Conservation (phyloP, 1,284 basidiomycete species). For the Violaceomyces palustris region DNA sequence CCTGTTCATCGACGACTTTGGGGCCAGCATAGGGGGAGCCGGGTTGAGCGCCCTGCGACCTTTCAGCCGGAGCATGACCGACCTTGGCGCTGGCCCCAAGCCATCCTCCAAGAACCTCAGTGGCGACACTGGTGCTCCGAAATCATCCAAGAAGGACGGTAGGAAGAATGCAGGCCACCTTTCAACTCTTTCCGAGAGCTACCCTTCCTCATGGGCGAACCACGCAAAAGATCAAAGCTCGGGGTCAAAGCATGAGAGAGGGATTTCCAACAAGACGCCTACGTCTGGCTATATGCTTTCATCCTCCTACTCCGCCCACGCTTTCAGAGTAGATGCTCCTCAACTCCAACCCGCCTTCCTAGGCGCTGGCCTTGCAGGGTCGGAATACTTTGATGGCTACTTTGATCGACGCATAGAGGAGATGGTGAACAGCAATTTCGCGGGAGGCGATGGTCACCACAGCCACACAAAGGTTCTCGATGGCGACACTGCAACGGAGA, state of each 20-base stretch:
- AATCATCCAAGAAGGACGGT: not conserved
- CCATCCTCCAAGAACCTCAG: not conserved
- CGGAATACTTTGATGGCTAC: too few relatives aligned
- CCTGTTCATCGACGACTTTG: constrained; percentile 15
- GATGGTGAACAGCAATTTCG: too few relatives aligned
- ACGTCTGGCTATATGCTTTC: constrained; percentile 40
- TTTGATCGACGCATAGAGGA: too few relatives aligned
- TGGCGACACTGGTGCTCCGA: constrained; percentile 1
- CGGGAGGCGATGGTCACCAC: too few relatives aligned
- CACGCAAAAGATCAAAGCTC: not conserved
- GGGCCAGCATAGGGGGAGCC: not conserved
- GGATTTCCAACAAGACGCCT: constrained; percentile 49
- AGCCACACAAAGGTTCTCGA: too few relatives aligned
- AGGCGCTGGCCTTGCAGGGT: too few relatives aligned
- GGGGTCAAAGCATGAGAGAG: constrained; percentile 12
- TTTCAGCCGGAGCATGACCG: constrained; percentile 42
- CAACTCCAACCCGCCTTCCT: too few relatives aligned
- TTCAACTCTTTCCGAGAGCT: constrained; percentile 19
- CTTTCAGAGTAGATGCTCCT: too few relatives aligned
- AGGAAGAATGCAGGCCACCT: constrained; percentile 9
- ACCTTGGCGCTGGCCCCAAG: constrained; percentile 16
- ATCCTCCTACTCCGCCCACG: too few relatives aligned
- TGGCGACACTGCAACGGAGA: too few relatives aligned
- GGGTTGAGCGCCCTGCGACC: not conserved
- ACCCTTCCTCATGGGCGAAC: constrained; percentile 8